phyloP scores from a whole-genome alignment of 805 yeast species.

The Saturnispora hagleri region DNA sequence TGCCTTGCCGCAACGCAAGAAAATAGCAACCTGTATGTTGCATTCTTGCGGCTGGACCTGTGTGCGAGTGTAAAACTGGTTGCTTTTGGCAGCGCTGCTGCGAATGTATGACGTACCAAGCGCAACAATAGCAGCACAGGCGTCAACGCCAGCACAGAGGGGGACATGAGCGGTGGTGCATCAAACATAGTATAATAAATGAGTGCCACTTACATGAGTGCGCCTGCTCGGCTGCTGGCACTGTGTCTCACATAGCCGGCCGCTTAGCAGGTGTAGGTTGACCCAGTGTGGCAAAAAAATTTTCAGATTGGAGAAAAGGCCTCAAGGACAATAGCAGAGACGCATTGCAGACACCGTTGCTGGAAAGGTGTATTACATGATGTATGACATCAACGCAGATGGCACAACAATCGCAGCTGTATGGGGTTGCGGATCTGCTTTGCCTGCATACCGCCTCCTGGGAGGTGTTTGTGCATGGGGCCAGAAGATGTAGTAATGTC shows the following conservation, averaged over 20 bases:
- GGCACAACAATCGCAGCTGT: not conserved
- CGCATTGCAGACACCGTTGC: not conserved
- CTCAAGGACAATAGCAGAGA: not conserved
- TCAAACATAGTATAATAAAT: not conserved
- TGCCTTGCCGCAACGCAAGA: too few relatives aligned
- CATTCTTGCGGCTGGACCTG: too few relatives aligned
- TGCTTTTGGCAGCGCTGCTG: not conserved
- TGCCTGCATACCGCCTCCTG: not conserved
- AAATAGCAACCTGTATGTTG: too few relatives aligned
- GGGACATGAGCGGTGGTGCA: too few relatives aligned
- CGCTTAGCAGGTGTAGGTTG: not conserved
- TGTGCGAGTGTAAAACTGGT: not conserved
- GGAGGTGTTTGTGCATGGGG: not conserved
- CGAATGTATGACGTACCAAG: not conserved
- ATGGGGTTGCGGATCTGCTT: not conserved
- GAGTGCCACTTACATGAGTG: not conserved
- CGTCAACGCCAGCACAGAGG: not conserved
- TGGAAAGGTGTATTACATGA: not conserved
- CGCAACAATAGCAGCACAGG: not conserved
- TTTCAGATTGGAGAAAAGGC: not conserved
- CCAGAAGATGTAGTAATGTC: not conserved
- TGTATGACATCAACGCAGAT: not conserved
- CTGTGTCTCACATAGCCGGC: not conserved
- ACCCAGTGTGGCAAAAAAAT: not conserved
- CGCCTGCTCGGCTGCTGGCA: not conserved